phyloP scores from a whole-genome alignment of 208 protist genomes.

The Acanthamoeba lenticulata region DNA sequence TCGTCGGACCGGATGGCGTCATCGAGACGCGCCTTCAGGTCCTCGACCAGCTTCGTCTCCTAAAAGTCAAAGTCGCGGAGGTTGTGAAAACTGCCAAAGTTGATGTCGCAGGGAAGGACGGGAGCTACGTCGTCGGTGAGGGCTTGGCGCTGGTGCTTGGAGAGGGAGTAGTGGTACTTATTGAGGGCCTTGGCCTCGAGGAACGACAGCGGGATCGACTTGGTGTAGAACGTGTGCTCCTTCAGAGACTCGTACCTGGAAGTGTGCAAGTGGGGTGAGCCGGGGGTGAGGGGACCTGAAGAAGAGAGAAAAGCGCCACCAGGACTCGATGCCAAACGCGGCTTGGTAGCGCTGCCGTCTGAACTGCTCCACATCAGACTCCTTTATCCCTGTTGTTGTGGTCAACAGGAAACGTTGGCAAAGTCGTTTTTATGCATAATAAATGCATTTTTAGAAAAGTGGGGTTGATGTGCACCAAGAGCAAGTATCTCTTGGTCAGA shows the following conservation, averaged over 20 bases:
- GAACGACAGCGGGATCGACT: not conserved
- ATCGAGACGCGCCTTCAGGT: not conserved
- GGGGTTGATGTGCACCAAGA: not conserved
- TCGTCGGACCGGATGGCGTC: not conserved
- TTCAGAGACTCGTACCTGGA: not conserved
- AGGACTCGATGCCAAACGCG: not conserved
- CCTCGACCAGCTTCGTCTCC: not conserved
- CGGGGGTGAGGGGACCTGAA: not conserved
- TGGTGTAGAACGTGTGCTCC: conserved; percentile 27
- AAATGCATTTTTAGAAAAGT: no score
- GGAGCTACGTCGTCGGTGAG: not conserved
- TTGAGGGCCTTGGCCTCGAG: not conserved
- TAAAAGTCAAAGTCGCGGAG: not conserved
- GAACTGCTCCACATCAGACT: not conserved
- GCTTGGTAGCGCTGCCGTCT: not conserved
- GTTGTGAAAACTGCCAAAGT: not conserved
- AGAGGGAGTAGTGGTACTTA: not conserved
- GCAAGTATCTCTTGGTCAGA: not conserved
- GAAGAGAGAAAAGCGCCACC: not conserved
- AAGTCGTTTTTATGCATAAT: no score
- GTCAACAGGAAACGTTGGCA: no score
- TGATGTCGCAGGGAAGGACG: no score
- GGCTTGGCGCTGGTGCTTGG: not conserved
- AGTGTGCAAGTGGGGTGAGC: no score
- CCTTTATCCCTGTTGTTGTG: not conserved